phyloP scores from a whole-genome alignment of 805 yeast species.

The Kazachstania bromeliacearum region DNA sequence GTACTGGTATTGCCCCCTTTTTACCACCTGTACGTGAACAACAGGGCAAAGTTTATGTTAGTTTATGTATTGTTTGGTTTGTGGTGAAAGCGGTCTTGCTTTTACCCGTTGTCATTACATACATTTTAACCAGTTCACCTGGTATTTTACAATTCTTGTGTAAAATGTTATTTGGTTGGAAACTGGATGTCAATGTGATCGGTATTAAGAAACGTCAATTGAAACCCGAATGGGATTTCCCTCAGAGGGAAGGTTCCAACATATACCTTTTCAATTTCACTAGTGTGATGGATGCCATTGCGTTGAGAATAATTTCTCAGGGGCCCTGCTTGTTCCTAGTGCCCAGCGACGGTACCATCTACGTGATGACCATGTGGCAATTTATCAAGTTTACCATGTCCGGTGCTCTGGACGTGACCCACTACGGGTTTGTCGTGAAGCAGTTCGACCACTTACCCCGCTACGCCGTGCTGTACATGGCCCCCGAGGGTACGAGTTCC shows the following conservation, averaged over 20 bases:
- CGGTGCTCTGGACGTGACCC: conserved; percentile 16
- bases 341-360: conserved; percentile 12
- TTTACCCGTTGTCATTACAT: conserved; percentile 13
- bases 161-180: conserved; percentile 30
- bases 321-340: conserved; percentile 14
- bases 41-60: conserved; percentile 1
- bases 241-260: neutral
- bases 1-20: conserved; percentile 90
- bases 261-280: conserved; percentile 41
- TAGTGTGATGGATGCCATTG: conserved; percentile 38
- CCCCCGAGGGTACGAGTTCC: conserved; percentile 78
- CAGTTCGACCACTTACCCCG: too few relatives aligned
- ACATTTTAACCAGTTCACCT: conserved; percentile 6
- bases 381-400: conserved; percentile 16
- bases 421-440: conserved; percentile 6
- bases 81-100: conserved; percentile 12
- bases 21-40: conserved; percentile 36
- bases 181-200: conserved; percentile 32
- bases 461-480: conserved; percentile 28
- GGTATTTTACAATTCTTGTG: conserved; percentile 13
- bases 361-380: conserved; percentile 11
- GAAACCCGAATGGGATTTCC: neutral
- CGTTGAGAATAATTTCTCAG: conserved; percentile 25
- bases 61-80: neutral
- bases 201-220: conserved; percentile 35